Evolutionary conservation across 257 asterid genomes (phyloP).

Genomic region (Solanum clarkiae): DNA sequence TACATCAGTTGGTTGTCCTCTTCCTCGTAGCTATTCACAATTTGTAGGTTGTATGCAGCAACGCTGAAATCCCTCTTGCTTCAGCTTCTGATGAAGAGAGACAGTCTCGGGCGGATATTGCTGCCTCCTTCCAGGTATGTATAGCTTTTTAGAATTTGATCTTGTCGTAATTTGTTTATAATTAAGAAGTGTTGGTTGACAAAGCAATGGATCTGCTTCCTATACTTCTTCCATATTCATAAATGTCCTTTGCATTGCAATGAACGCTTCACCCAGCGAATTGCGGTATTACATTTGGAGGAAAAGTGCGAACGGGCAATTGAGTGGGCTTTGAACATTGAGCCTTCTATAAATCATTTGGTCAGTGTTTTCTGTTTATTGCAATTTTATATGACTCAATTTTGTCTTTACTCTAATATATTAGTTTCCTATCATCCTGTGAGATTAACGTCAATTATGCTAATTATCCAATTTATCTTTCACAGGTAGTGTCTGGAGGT

Average conservation of each 20-base stretch:
- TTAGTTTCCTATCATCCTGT: not conserved
- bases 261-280: constrained; percentile 39
- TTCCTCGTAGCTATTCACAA: not conserved
- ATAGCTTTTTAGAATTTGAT: not conserved
- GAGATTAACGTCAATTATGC: not conserved
- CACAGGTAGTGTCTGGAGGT: constrained; percentile 95
- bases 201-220: not conserved
- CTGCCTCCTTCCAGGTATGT: constrained; percentile 92
- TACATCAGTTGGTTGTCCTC: not conserved
- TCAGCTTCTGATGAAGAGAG: constrained; percentile 62
- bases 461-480: not conserved
- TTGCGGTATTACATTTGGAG: constrained; percentile 84
- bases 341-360: constrained; percentile 73
- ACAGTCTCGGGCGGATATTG: constrained; percentile 80
- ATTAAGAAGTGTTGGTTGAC: not conserved
- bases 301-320: constrained; percentile 84
- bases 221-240: not conserved
- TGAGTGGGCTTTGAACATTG: constrained; percentile 78
- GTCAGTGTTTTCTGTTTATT: constrained; percentile 24
- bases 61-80: constrained; percentile 59
- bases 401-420: not conserved
- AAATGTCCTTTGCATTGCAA: not conserved
- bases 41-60: constrained; percentile 28
- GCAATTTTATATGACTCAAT: not conserved
- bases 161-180: not conserved